These are phyloP conservation scores for Ustilago bromivora DNA, from an alignment of 1,284 basidiomycete genomes.

Conservation along the genomic window DNA sequence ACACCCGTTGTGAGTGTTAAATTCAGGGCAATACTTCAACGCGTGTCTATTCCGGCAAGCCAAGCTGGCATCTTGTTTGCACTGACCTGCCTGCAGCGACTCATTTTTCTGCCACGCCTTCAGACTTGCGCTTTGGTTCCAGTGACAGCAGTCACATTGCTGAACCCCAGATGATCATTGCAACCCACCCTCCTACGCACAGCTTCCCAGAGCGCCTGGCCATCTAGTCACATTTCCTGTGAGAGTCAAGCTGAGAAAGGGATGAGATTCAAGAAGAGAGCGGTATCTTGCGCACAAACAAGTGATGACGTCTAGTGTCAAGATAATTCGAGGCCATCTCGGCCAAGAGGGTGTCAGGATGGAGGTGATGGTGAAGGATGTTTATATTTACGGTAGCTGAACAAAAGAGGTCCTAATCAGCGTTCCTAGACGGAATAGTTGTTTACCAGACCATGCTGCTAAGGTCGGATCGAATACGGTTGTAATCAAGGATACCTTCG, in stretches of 20 bases:
- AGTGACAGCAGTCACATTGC: not conserved
- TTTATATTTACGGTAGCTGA: constrained; percentile 9
- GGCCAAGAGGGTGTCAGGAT: constrained; percentile 10
- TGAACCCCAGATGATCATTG: not conserved
- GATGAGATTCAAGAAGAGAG: constrained; percentile 27
- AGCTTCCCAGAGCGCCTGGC: not conserved
- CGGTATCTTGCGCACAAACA: constrained; percentile 34
- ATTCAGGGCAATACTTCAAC: not conserved
- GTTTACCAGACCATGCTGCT: constrained; percentile 68
- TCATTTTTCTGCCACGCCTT: not conserved
- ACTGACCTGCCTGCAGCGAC: not conserved
- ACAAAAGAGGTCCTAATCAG: not conserved
- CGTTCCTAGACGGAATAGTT: not conserved
- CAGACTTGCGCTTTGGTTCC: not conserved
- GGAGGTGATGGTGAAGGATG: not conserved
- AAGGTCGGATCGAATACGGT: constrained; percentile 70
- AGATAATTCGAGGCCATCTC: not conserved
- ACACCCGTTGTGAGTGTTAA: not conserved
- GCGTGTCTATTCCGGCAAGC: constrained; percentile 1
- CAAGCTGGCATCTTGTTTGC: constrained; percentile 3
- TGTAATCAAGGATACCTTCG: constrained; percentile 80
- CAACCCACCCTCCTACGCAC: not conserved
- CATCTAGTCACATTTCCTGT: not conserved
- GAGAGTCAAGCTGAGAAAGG: constrained; percentile 21
- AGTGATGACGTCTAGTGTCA: constrained; percentile 38